Evolutionary conservation across 768 basidiomycete species (phyloP), one percentile per base, ranked within the genome.

Genomic region (Phylloporus sp.): DNA sequence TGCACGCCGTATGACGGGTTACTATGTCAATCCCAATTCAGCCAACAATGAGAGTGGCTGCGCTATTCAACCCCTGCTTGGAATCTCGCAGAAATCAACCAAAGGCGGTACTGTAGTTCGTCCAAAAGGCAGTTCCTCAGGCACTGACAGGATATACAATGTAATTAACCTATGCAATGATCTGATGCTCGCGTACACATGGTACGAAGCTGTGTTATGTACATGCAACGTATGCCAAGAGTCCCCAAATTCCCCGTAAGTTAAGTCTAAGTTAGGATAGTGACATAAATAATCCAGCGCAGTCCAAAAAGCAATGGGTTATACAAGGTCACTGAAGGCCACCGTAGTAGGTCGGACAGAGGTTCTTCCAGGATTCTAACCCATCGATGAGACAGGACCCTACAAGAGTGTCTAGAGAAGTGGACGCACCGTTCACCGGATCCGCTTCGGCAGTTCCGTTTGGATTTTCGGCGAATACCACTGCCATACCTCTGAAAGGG

Each of bases 401-500:
- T 12, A 36, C 9, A 18, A n/a, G 2, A 3, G 47, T 23, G 18
- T n/a, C 2, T 11, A 18, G 12, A 15, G 24, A 16, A 38, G 2
- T 3, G 13, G n/a, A 36, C 65, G 38, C 26, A 67, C 64, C 42
- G 12, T 57, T 28, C n/a, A 64, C 57, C 7, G 49, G 49, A 28
- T 67, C 44, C 12, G 3, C 12, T 24, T 59, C 20, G 4, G 56
- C 54, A 12, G 58, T 64, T 45, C 52, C 71, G 4, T 59, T 57
- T 10, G 70, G 64, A 36, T 66, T 57, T 47, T 72, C 72, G 11
- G 69, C 72, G 35, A 73, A 67, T 20, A 74, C 68, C n/a, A 75
- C 62, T 3, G 73, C 73, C 50, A 74, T 66, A 12, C 73, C 73
- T 26, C 73, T 69, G 56, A 72, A 72, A 22, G 10, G 20, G 76